These are phyloP conservation scores for Gynochthodes officinalis DNA, from an alignment of 257 asterid genomes.

Conservation along the genomic window DNA sequence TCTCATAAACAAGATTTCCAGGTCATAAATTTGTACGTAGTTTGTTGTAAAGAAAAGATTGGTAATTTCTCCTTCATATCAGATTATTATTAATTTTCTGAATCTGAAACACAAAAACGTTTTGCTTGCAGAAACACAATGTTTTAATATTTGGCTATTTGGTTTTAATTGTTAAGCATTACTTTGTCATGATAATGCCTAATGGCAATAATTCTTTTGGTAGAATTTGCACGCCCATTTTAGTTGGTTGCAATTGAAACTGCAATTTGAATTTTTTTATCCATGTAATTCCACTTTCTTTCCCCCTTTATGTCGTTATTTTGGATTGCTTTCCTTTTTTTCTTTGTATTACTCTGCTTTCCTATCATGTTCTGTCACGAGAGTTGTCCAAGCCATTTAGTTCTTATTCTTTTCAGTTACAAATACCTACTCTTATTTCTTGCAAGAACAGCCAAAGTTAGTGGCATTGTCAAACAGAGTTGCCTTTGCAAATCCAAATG, in stretches of 20 bases:
- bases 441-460: conserved; percentile 68
- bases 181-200: not conserved
- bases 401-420: not conserved
- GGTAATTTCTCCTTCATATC: not conserved
- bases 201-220: not conserved
- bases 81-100: not conserved
- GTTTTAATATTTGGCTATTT: too few species aligned
- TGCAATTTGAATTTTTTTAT: not conserved
- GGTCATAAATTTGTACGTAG: not conserved
- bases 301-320: too few species aligned
- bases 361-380: not conserved
- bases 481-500: conserved; percentile 78
- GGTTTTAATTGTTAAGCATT: not conserved
- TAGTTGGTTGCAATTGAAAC: not conserved
- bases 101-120: not conserved
- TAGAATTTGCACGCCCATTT: not conserved
- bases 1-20: not conserved
- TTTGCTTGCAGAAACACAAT: not conserved
- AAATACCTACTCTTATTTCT: conserved; percentile 1
- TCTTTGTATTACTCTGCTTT: not conserved
- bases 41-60: not conserved
- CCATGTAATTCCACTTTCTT: not conserved
- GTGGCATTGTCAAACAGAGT: conserved; percentile 61
- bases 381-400: not conserved
- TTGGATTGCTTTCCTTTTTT: not conserved